Percentiles rank a stretch among this genome's conserved stretches.
Evolutionary conservation across 2,329 filamentous ascomycete species (phyloP).

Genomic region (Nemania serpens): DNA sequence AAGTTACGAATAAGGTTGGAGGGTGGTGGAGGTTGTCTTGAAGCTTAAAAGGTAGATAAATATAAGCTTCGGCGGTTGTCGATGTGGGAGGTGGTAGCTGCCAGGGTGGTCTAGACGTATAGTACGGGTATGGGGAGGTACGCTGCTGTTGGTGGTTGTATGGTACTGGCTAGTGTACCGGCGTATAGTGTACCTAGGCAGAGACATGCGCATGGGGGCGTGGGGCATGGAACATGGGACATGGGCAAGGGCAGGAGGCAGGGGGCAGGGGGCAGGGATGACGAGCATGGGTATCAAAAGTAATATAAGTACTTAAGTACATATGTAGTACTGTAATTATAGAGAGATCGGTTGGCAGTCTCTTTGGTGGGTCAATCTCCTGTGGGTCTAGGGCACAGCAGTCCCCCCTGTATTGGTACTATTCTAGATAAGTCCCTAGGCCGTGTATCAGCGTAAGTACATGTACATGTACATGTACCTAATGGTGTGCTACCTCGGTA

Average conservation of each 20-base stretch:
- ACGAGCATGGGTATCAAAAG: too few species aligned
- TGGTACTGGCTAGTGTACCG: too few species aligned
- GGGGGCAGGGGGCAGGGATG: not conserved
- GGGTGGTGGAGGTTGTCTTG: slow-evolving; percentile 2
- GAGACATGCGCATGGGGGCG: too few species aligned
- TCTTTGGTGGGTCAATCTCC: not conserved
- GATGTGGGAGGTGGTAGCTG: slow-evolving; percentile 1
- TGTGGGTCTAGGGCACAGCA: not conserved
- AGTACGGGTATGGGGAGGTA: not conserved
- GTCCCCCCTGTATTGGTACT: too few species aligned
- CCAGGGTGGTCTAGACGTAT: slow-evolving; percentile 3
- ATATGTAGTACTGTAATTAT: not conserved
- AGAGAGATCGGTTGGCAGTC: not conserved
- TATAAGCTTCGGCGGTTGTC: slow-evolving; percentile 7
- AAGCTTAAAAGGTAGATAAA: slow-evolving; percentile 12
- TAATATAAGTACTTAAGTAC: not conserved
- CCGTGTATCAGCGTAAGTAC: not conserved
- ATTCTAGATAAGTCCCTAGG: not conserved
- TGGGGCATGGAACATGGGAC: not conserved
- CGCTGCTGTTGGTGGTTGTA: not conserved
- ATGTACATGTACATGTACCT: not conserved
- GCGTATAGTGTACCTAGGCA: too few species aligned
- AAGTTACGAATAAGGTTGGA: slow-evolving; percentile 3
- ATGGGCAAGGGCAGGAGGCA: not conserved
- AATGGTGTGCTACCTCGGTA: not conserved